Evolutionary conservation across 305 asterid genomes (phyloP).

Genomic region (Ajuga reptans): DNA sequence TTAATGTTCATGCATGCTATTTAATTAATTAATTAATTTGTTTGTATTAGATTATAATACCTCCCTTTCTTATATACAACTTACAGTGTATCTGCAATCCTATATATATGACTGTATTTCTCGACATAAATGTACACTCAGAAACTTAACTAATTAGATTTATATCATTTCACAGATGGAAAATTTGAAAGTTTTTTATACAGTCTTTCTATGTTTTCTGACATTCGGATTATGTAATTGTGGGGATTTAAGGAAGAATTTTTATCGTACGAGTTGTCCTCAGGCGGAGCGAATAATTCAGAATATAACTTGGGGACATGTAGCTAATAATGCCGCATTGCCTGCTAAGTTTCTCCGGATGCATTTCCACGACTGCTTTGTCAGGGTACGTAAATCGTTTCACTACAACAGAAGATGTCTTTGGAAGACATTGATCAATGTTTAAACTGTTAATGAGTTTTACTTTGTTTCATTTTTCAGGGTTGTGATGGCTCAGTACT

Average conservation of each 20-base stretch:
- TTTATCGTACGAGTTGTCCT: conserved; percentile 1
- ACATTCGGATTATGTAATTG: neutral
- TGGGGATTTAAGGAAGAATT: conserved; percentile 11
- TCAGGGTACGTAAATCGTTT: conserved; percentile 32
- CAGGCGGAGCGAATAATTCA: neutral
- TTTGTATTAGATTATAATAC: neutral
- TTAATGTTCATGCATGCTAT: too few relatives aligned
- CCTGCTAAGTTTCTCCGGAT: conserved; percentile 43
- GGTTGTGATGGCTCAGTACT: conserved; percentile 51
- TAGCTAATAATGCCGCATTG: conserved; percentile 14
- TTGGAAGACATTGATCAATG: too few relatives aligned
- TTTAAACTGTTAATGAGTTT: too few relatives aligned
- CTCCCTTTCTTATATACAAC: neutral
- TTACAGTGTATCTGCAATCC: neutral
- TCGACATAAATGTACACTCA: neutral
- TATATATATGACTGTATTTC: neutral
- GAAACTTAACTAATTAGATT: neutral
- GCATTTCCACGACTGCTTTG: conserved; percentile 52
- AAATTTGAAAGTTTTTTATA: neutral
- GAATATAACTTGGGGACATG: neutral
- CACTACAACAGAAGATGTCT: too few relatives aligned
- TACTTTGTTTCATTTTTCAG: conserved; percentile 1
- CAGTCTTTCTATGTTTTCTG: neutral
- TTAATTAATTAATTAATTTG: too few relatives aligned
- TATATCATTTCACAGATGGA: neutral